These are phyloP conservation scores for Euphorbia celastroides DNA, from an alignment of 441 rosid species.

Conservation along the genomic window DNA sequence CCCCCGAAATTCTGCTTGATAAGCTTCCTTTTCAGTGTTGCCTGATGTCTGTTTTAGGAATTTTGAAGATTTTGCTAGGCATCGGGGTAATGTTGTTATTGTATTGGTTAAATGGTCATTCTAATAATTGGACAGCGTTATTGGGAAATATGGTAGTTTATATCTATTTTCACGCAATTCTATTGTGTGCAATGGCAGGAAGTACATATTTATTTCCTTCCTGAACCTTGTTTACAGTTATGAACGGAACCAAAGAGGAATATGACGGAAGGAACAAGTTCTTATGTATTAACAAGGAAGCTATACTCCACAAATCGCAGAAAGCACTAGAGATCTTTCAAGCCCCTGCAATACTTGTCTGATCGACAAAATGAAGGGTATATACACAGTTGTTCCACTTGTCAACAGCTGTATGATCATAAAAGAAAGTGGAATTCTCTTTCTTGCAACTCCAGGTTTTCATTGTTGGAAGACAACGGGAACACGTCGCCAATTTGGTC, in stretches of 20 bases:
- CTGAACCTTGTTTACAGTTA: slow-evolving; percentile 9
- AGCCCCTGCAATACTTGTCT: not conserved
- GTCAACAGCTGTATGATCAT: slow-evolving; percentile 14
- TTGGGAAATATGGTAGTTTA: not conserved
- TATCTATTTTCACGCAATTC: not conserved
- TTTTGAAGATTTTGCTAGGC: not conserved
- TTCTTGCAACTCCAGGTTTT: slow-evolving; percentile 30
- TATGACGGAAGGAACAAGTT: not conserved
- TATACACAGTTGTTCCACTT: not conserved
- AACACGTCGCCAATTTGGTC: slow-evolving; percentile 30
- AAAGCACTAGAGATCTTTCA: not conserved
- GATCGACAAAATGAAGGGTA: slow-evolving; percentile 1
- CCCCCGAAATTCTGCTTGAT: not conserved
- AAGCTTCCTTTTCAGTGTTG: not conserved
- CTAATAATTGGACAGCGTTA: not conserved
- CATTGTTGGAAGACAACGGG: slow-evolving; percentile 23
- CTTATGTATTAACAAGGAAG: slow-evolving; percentile 1
- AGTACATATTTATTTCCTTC: not conserved
- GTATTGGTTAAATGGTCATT: not conserved
- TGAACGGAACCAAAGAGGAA: not conserved
- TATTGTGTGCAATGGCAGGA: not conserved
- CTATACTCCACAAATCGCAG: not conserved
- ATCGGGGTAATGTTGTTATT: too few species aligned
- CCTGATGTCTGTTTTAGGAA: not conserved
- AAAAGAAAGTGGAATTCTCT: slow-evolving; percentile 27